Base-by-base conservation (phyloP, 192 early-diverging fungal genomes). In the Dispira simplex region DNA sequence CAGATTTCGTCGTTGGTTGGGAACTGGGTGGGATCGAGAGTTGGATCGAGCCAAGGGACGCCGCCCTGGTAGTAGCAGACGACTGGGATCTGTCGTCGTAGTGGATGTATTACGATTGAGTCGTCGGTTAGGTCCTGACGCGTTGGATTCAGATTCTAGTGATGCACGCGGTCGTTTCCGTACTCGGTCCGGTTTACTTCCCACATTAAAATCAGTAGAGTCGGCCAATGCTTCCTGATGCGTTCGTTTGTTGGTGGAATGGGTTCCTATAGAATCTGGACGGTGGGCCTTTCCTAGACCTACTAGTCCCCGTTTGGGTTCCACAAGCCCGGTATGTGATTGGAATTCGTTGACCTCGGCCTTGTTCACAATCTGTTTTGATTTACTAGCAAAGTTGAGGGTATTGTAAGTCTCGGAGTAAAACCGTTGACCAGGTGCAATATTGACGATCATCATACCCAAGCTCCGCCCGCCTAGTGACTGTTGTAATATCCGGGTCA, bases 381-480 rank as follows among this genome's bases (percentile, higher is more conserved):
- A 81, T 48, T 81, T 78, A 16, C 72, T 74, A 0, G 83, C 85
- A 76, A 87, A 85, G 64, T 77, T 81, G 53, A 87, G 72, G 23
- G 85, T 85, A 45, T 78, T 81, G 59, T 79, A 73, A 25, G 81
- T 79, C 27, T 79, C 77, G 46, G 73, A 67, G 64, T 70, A 52
- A 63, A 79, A 75, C 46, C 55, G 65, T 64, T 74, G 68, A 14
- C 75, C 80, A 0, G 81, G 83, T 2, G 85, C 73, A 13, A 83
- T 75, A 52, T 84, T 85, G 46, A 83, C 79, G 63, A 87, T 80
- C 79, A 87, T 84, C 75, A 85, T 75, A 44, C 78, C 81, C 47
- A 76, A 60, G 23, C 78, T 75, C 25, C 68, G 72, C 16, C 85
- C 85, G 46, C 83, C 85, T 11, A 87, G 71, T 8, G 80, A 77